Evolutionary conservation across 371 early-diverging fungal species (phyloP).

Genomic region (Blakeslea trispora): DNA sequence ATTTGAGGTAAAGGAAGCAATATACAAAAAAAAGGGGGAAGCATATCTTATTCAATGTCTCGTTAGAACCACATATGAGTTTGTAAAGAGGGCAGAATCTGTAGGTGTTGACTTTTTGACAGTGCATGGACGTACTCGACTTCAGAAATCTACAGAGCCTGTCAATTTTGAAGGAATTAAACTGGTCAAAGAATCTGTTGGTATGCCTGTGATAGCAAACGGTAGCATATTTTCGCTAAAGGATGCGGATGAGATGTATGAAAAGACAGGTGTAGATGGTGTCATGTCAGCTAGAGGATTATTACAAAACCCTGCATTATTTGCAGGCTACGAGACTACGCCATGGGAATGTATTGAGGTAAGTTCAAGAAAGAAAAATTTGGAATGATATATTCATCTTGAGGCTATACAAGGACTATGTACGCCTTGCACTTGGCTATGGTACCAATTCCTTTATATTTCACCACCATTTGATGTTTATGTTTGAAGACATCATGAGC

Average conservation of each 20-base stretch:
- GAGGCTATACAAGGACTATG: constrained; percentile 59
- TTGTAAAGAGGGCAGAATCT: constrained; percentile 74
- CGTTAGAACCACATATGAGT: constrained; percentile 71
- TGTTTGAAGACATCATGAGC: constrained; percentile 89
- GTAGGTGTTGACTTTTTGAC: constrained; percentile 82
- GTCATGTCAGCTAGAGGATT: constrained; percentile 91
- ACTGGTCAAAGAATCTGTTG: constrained; percentile 71
- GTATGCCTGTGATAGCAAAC: constrained; percentile 81
- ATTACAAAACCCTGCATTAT: constrained; percentile 87
- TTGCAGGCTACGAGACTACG: constrained; percentile 68
- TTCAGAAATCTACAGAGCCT: constrained; percentile 75
- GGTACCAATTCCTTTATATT: constrained; percentile 86
- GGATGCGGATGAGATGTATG: constrained; percentile 70
- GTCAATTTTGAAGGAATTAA: constrained; percentile 73
- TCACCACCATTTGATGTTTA: constrained; percentile 94
- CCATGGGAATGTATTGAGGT: constrained; percentile 77
- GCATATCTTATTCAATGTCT: background rate
- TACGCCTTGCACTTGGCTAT: constrained; percentile 74
- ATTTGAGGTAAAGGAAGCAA: constrained; percentile 52
- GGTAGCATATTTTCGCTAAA: constrained; percentile 73
- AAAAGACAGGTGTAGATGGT: constrained; percentile 79
- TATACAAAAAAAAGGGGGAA: background rate
- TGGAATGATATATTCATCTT: background rate
- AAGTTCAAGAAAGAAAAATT: background rate
- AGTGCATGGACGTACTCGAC: constrained; percentile 81